These are phyloP conservation scores for Fusarium annulatum DNA, from an alignment of 2,329 filamentous ascomycete species.

Conservation along the genomic window DNA sequence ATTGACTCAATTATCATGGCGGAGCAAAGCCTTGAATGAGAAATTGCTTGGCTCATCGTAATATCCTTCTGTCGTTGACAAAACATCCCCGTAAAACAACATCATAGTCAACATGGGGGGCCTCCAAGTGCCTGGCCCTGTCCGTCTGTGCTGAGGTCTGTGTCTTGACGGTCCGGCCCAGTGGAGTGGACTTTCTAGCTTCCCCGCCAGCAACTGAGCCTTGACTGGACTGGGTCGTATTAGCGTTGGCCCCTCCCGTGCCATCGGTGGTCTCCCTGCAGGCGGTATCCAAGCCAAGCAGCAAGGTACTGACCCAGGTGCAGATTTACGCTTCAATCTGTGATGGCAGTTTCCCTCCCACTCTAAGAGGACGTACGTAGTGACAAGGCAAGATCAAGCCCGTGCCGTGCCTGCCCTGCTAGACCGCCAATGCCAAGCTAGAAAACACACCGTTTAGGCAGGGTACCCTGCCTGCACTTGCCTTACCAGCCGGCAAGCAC, in stretches of 20 bases:
- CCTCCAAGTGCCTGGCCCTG: slow-evolving; percentile 3
- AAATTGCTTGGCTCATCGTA: slow-evolving; percentile 22
- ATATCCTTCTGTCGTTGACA: slow-evolving; percentile 20
- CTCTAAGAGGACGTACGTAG: slow-evolving; percentile 7
- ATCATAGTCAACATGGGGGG: slow-evolving; percentile 28
- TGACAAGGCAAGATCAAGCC: slow-evolving; percentile 8
- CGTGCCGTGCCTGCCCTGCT: slow-evolving; percentile 32
- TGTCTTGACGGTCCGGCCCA: slow-evolving; percentile 15
- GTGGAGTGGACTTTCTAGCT: slow-evolving; percentile 26
- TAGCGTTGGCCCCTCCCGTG: slow-evolving; percentile 38
- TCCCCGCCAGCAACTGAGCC: background rate
- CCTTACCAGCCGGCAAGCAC: slow-evolving; percentile 27
- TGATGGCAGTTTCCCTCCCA: slow-evolving; percentile 25
- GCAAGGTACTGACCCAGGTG: slow-evolving; percentile 5
- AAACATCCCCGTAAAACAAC: slow-evolving; percentile 22
- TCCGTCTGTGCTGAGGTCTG: slow-evolving; percentile 1
- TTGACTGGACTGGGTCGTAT: slow-evolving; percentile 13
- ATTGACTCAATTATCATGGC: slow-evolving; percentile 4
- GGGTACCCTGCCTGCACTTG: slow-evolving; percentile 29
- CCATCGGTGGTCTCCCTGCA: slow-evolving; percentile 25
- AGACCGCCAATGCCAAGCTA: slow-evolving; percentile 37
- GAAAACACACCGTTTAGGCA: slow-evolving; percentile 8
- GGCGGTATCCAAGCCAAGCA: slow-evolving; percentile 10
- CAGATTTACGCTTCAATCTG: slow-evolving; percentile 29
- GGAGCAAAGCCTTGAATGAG: background rate